Percentiles rank a stretch among this genome's conserved stretches.
phyloP scores from a whole-genome alignment of 306 rosid genomes.

The Canavalia gladiata region DNA sequence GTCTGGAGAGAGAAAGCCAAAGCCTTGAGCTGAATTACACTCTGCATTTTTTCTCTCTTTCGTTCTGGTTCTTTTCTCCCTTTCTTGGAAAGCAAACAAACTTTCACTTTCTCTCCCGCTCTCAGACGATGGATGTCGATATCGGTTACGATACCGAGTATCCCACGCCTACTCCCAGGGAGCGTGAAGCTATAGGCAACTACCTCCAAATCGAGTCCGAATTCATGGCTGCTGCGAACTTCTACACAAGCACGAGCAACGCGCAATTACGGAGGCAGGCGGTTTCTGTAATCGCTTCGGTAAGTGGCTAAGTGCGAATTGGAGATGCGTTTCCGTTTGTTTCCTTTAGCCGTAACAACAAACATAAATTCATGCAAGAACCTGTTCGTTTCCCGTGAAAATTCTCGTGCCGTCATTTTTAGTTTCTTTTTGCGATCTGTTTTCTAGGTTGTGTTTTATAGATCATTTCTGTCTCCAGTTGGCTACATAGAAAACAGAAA shows the following conservation, averaged over 20 bases:
- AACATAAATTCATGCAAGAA: background rate
- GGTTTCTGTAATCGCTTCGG: constrained; percentile 6
- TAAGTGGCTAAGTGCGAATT: constrained; percentile 22
- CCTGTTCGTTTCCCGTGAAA: background rate
- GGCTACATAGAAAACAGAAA: background rate
- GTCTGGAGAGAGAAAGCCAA: background rate
- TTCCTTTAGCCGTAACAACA: background rate
- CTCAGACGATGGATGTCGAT: constrained; percentile 16
- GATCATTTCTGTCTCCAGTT: background rate
- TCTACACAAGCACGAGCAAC: rapidly evolving
- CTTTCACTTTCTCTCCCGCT: background rate
- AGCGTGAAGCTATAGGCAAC: background rate
- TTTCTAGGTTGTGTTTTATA: background rate
- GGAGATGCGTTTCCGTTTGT: background rate
- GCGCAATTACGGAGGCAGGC: background rate
- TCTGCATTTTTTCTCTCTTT: background rate
- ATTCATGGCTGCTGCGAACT: background rate
- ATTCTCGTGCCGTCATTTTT: background rate
- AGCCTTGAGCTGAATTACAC: background rate
- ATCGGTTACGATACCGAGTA: background rate
- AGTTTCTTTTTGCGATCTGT: background rate
- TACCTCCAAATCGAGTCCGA: background rate
- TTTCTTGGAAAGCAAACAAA: constrained; percentile 40
- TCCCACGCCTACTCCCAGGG: background rate
- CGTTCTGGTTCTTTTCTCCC: constrained; percentile 3